Base-by-base conservation (phyloP, 2,329 filamentous ascomycete species). In the Colletotrichum costaricense region DNA sequence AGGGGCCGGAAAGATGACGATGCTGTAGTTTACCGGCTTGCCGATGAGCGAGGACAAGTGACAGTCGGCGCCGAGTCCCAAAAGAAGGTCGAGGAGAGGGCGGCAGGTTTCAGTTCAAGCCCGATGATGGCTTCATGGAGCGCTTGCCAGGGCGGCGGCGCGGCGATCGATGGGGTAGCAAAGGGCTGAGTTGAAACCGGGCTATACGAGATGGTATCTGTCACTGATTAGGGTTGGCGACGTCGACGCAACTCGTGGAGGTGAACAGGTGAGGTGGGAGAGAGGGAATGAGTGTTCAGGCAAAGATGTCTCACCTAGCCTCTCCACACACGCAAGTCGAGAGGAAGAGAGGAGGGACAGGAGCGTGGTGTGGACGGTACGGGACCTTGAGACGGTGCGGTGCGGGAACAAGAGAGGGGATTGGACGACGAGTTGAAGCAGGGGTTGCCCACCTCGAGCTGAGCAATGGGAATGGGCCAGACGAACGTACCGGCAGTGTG, bases 231-330 rank as follows among this genome's bases (percentile, higher is more conserved):
- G 52, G 16, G 30, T 63, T 68, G 64, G 72, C 69, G 69, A 67
- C 63, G 58, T 64, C 11, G 49, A 60, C n/a, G 28, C 58, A 26
- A 30, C 66, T 28, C 38, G 58, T 24, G 28, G 33, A 67, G 65
- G 63, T 55, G 63, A 72, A 59, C 63, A 49, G 42, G 38, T 59
- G 57, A 54, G 63, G 59, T 49, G 55, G 62, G 38, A 56, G 52
- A 54, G 56, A 71, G 67, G 57, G 70, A 67, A 72, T 58, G 54
- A 56, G n/a, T 59, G 69, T 72, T 49, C 54, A 68, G 72, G 58
- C 72, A 22, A 64, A 74, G 72, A 67, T 72, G 63, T 72, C 72
- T 72, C 71, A 70, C 71, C 67, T 73, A 73, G 46, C 67, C 71
- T 73, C 55, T 65, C 59, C 71, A 70, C 71, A 73, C 26, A 59